Percentiles rank a stretch among this genome's conserved stretches.
Conservation (phyloP, 495 filamentous ascomycete species). For the Entonaema liquescens region DNA sequence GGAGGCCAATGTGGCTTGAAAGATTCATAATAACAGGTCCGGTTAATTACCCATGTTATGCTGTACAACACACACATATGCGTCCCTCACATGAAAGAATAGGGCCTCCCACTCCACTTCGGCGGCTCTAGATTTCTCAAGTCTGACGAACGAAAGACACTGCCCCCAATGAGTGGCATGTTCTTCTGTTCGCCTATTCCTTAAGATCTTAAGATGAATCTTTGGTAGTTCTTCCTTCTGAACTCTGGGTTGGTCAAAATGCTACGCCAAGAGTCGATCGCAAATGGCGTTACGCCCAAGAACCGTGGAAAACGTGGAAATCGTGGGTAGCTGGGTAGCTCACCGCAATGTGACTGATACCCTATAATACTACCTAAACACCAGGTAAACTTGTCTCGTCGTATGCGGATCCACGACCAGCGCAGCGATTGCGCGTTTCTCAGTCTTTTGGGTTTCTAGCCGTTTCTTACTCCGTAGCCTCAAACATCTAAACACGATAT, state of each 20-base stretch:
- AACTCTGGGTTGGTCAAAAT: slow-evolving; percentile 30
- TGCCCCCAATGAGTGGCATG: slow-evolving; percentile 2
- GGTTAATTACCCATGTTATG: slow-evolving; percentile 26
- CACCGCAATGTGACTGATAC: slow-evolving; percentile 20
- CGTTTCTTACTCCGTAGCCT: neutral
- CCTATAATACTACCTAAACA: slow-evolving; percentile 30
- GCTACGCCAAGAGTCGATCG: slow-evolving; percentile 8
- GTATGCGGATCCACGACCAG: slow-evolving; percentile 5
- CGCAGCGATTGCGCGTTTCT: slow-evolving; percentile 16
- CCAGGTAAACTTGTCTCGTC: slow-evolving; percentile 27
- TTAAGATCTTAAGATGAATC: neutral
- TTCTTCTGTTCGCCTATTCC: slow-evolving; percentile 3
- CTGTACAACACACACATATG: slow-evolving; percentile 23
- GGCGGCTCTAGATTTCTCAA: neutral
- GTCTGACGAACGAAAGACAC: neutral
- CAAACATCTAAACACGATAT: neutral
- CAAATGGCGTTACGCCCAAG: neutral
- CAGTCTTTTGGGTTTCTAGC: neutral
- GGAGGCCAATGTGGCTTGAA: slow-evolving; percentile 14
- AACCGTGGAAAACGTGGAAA: slow-evolving; percentile 6
- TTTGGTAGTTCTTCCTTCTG: slow-evolving; percentile 12
- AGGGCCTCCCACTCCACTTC: slow-evolving; percentile 29
- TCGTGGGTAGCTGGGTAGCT: slow-evolving; percentile 14
- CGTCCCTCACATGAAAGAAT: slow-evolving; percentile 14
- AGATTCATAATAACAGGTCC: neutral